Evolutionary conservation across 768 basidiomycete genomes (phyloP).

Genomic region (Tylopilus sp.): DNA sequence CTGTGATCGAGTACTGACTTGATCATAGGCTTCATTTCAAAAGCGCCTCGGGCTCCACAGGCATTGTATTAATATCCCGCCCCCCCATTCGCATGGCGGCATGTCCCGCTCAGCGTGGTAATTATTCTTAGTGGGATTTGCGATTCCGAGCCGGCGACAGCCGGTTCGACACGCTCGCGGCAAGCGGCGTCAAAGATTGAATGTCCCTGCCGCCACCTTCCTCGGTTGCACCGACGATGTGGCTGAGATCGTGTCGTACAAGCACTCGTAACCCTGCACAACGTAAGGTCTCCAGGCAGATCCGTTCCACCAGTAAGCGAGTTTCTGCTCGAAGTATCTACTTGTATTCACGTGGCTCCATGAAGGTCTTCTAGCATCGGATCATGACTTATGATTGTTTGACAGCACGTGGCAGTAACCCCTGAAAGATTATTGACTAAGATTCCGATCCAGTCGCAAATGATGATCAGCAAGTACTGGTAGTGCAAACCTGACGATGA

Average conservation of each 20-base stretch:
- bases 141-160: constrained; percentile 5
- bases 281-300: not conserved
- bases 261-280: not conserved
- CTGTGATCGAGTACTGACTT: not conserved
- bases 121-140: not conserved
- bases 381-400: not conserved
- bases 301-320: not conserved
- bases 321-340: not conserved
- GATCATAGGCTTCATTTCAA: not conserved
- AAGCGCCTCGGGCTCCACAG: not conserved
- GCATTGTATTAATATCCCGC: not conserved
- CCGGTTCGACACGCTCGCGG: not conserved
- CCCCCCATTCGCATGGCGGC: not conserved
- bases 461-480: too few species aligned
- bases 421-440: not conserved
- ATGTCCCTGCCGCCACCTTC: not conserved
- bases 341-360: too few species aligned
- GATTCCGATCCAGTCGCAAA: too few species aligned
- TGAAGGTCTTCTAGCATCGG: too few species aligned
- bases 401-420: not conserved
- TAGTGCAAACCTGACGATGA: not conserved
- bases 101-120: not conserved
- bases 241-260: constrained; percentile 3
- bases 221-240: not conserved
- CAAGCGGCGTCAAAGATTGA: constrained; percentile 7